phyloP scores from a whole-genome alignment of 179 eudicot species.

The Camellia oleifera region DNA sequence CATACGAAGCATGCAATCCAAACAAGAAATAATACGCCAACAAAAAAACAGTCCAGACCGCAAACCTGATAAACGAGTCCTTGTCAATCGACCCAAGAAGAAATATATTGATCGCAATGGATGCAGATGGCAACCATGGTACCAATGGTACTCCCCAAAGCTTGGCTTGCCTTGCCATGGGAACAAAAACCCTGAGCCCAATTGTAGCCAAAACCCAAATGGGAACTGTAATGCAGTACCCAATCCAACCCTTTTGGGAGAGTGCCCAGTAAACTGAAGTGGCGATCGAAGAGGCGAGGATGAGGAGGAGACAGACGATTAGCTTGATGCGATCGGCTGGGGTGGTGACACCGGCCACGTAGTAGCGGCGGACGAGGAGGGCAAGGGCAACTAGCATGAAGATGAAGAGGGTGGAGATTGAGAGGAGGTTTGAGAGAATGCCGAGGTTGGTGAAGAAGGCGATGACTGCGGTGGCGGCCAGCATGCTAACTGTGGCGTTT shows the following conservation, averaged over 20 bases:
- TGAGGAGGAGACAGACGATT: conserved; percentile 29
- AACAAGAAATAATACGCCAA: conserved; percentile 50
- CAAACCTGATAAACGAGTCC: conserved; percentile 57
- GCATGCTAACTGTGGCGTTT: conserved; percentile 57
- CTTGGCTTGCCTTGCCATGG: conserved; percentile 52
- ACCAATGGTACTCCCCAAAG: conserved; percentile 71
- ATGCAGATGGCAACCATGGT: conserved; percentile 67
- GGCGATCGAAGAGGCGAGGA: conserved; percentile 49
- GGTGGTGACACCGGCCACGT: conserved; percentile 44
- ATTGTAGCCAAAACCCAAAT: conserved; percentile 9
- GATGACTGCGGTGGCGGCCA: conserved; percentile 29
- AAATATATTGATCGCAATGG: conserved; percentile 56
- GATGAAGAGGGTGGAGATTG: conserved; percentile 7
- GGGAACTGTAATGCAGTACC: neutral
- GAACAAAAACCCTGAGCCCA: conserved; percentile 32
- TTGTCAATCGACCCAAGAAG: conserved; percentile 58
- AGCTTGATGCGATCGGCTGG: conserved; percentile 40
- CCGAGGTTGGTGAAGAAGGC: conserved; percentile 9
- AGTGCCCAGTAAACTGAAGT: conserved; percentile 51
- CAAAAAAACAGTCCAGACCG: conserved; percentile 43
- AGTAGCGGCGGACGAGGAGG: conserved; percentile 55
- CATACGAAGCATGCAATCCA: conserved; percentile 73
- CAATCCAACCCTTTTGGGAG: conserved; percentile 35
- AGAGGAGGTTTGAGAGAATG: conserved; percentile 8
- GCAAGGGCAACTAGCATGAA: conserved; percentile 27